phyloP scores from a whole-genome alignment of 1,284 basidiomycete genomes.

The Trichosporon sp. region DNA sequence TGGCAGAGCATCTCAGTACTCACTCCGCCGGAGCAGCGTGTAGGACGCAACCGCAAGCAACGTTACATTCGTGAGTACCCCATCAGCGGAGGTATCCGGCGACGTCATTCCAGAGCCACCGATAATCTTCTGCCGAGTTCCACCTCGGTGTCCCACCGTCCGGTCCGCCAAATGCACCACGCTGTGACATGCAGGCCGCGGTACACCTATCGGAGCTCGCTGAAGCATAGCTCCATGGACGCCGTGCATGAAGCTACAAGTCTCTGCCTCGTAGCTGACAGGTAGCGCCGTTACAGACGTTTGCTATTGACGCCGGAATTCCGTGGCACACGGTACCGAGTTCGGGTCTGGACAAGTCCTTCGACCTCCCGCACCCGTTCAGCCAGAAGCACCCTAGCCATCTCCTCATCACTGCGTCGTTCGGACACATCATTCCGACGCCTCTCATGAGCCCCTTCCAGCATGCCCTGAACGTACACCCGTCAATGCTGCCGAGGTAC shows the following conservation, averaged over 20 bases:
- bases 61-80: conserved; percentile 31
- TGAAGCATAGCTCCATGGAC: background rate
- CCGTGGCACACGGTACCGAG: conserved; percentile 28
- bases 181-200: background rate
- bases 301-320: conserved; percentile 33
- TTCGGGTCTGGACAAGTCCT: conserved; percentile 34
- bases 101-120: conserved; percentile 26
- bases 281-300: conserved; percentile 36
- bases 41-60: conserved; percentile 36
- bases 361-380: conserved; percentile 54
- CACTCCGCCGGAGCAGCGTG: conserved; percentile 39
- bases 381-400: conserved; percentile 58
- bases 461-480: conserved; percentile 86
- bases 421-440: conserved; percentile 81
- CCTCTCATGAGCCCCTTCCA: conserved; percentile 69
- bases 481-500: conserved; percentile 83
- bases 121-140: conserved; percentile 19
- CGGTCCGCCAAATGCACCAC: background rate
- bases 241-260: background rate
- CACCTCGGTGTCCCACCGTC: background rate
- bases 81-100: background rate
- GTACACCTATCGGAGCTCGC: background rate
- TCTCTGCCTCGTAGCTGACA: background rate
- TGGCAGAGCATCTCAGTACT: conserved; percentile 51
- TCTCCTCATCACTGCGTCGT: conserved; percentile 85